Percentiles rank a stretch among this genome's conserved stretches.
Evolutionary conservation across 805 yeast genomes (phyloP).

Genomic region (Cyberlindnera japonica): DNA sequence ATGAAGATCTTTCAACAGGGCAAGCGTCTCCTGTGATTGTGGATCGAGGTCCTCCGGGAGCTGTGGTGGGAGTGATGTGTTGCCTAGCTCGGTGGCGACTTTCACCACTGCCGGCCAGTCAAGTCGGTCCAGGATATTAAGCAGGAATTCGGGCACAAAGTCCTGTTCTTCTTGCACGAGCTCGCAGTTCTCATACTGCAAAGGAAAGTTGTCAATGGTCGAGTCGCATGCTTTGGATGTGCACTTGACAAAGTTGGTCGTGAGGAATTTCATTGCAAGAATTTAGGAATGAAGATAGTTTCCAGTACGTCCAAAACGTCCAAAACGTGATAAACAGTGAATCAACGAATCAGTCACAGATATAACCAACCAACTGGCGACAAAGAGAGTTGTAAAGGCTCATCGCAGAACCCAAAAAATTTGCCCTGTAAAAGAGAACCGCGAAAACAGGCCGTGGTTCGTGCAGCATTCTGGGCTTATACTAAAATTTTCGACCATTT

Average conservation of each 20-base stretch:
- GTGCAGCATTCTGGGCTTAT: not conserved
- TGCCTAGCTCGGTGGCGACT: constrained; percentile 70
- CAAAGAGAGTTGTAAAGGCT: no score
- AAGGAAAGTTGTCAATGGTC: constrained; percentile 75
- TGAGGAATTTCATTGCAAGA: constrained; percentile 76
- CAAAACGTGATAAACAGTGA: not conserved
- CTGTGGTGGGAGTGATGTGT: constrained; percentile 51
- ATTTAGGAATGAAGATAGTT: not conserved
- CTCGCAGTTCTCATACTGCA: constrained; percentile 63
- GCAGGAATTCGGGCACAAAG: constrained; percentile 75
- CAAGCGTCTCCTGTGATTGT: constrained; percentile 37
- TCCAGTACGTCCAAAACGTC: not conserved
- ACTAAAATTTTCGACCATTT: not conserved
- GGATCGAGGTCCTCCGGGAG: constrained; percentile 48
- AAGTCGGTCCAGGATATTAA: constrained; percentile 71
- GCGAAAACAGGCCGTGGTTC: not conserved
- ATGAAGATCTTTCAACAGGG: constrained; percentile 72
- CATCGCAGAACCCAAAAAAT: not conserved
- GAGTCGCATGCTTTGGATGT: constrained; percentile 79
- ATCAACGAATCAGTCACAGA: no score
- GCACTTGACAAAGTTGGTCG: constrained; percentile 96
- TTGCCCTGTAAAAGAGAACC: constrained; percentile 1
- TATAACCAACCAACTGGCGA: no score
- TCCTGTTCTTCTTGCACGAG: constrained; percentile 71
- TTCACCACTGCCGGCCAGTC: constrained; percentile 83